Base-by-base conservation (phyloP, 2,329 filamentous ascomycete species). In the Leptographium wingfieldii region DNA sequence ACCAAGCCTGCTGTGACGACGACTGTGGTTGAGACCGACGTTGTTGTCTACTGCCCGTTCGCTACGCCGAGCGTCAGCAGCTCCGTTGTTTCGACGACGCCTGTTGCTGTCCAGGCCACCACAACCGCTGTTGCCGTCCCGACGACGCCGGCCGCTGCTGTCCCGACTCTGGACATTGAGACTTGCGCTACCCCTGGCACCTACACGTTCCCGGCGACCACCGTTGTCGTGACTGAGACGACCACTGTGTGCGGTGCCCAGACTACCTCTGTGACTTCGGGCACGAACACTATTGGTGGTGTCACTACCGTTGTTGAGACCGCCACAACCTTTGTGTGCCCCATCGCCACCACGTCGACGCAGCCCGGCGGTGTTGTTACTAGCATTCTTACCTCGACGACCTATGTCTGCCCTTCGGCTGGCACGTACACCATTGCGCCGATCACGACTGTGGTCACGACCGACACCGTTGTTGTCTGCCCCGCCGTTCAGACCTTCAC, bases 351-450 rank as follows among this genome's bases (percentile, higher is more conserved):
- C 62, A 79, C 83, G 66, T 77, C 79, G 66, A 85, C 84, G 65
- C 74, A 71, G 60, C 74, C 76, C 65, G 74, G 73, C 64, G 80
- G 80, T 65, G 80, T 81, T 57, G 80, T 81, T 61, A 88, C 83
- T 74, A 87, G 80, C 75, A 77, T 85, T 67, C 82, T 90, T 68
- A 90, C 87, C 68, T 85, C 83, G 69, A 22, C 22, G 22, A 22
- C 22, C 22, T 89, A 85, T 69, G 80, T 64, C 49, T 65, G 63
- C 62, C 64, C 64, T 16, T 77, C 77, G 56, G 77, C 86, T 68
- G 87, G 87, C 72, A 89, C 85, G 60, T 91, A 90, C 80, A 90
- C 85, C 69, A 84, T 91, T 67, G 84, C 79, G 65, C 83, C 87
- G 60, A 78, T 79, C 70, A 87, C 83, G 11, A 16, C 38, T 40